Evolutionary conservation across 148 eudicot genomes (phyloP).

Genomic region (Beta vulgaris): DNA sequence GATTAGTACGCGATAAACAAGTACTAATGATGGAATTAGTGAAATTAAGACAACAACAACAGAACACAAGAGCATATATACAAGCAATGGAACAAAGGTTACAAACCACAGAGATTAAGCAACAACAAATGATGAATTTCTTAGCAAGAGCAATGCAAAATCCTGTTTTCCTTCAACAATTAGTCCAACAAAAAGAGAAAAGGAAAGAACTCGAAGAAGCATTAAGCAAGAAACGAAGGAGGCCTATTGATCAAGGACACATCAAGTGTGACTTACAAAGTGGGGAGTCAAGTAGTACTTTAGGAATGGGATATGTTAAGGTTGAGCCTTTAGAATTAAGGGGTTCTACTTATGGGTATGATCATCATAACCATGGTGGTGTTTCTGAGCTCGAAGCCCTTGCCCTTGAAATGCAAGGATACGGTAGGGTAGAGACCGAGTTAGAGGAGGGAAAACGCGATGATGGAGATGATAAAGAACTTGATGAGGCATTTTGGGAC

Average conservation of each 20-base stretch:
- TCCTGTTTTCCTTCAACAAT: conserved; percentile 60
- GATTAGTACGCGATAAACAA: conserved; percentile 63
- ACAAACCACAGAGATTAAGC: conserved; percentile 67
- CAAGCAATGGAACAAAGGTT: conserved; percentile 74
- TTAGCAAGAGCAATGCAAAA: conserved; percentile 82
- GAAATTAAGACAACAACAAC: conserved; percentile 78
- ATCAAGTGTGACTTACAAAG: conserved; percentile 15
- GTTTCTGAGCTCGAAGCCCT: conserved; percentile 87
- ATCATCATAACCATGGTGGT: conserved; percentile 17
- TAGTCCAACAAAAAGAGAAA: conserved; percentile 55
- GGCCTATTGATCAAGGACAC: conserved; percentile 54
- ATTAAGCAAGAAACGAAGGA: conserved; percentile 50
- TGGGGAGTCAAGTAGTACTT: conserved; percentile 25
- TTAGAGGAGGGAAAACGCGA: conserved; percentile 32
- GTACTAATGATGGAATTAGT: conserved; percentile 63
- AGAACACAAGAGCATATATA: conserved; percentile 51
- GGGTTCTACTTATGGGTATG: conserved; percentile 28
- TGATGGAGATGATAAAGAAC: conserved; percentile 40
- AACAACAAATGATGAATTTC: conserved; percentile 88
- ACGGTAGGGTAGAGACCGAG: conserved; percentile 48
- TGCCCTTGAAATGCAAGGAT: conserved; percentile 87
- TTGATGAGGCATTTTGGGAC: conserved; percentile 91
- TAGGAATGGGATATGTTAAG: conserved; percentile 33
- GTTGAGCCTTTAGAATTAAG: conserved; percentile 55
- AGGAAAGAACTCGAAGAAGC: conserved; percentile 61